Evolutionary conservation across 768 basidiomycete genomes (phyloP).

Genomic region (Austroboletus eburneus): DNA sequence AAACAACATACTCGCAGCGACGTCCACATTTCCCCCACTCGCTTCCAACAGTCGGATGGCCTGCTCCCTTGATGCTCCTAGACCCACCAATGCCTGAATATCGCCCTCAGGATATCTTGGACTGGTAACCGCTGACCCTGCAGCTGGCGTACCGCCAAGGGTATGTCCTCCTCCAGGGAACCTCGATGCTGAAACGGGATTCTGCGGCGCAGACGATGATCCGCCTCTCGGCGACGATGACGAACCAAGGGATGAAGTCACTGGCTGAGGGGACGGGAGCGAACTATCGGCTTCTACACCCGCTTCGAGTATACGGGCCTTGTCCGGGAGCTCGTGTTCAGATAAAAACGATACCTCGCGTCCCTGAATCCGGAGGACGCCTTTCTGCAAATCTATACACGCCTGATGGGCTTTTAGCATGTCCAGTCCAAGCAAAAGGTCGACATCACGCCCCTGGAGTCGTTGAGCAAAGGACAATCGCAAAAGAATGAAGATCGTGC

Average conservation of each 20-base stretch:
- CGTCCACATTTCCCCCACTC: slow-evolving; percentile 80
- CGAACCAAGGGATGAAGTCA: slow-evolving; percentile 17
- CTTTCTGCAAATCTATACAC: slow-evolving; percentile 88
- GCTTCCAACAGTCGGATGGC: slow-evolving; percentile 77
- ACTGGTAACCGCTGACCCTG: slow-evolving; percentile 37
- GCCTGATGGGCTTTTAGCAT: slow-evolving; percentile 99
- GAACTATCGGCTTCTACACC: slow-evolving; percentile 26
- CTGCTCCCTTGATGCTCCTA: slow-evolving; percentile 74
- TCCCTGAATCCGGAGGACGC: slow-evolving; percentile 87
- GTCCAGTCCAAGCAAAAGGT: slow-evolving; percentile 96
- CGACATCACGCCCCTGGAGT: slow-evolving; percentile 80
- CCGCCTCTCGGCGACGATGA: slow-evolving; percentile 7
- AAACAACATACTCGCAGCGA: slow-evolving; percentile 86
- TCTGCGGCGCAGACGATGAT: slow-evolving; percentile 14
- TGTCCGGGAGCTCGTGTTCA: slow-evolving; percentile 92
- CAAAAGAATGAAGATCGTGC: no score
- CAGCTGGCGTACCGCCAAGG: slow-evolving; percentile 44
- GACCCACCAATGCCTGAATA: slow-evolving; percentile 63
- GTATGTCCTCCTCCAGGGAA: slow-evolving; percentile 74
- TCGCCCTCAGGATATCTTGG: slow-evolving; percentile 54
- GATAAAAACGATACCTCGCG: slow-evolving; percentile 85
- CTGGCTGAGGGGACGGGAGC: slow-evolving; percentile 14
- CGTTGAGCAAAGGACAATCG: no score
- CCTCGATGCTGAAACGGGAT: slow-evolving; percentile 41
- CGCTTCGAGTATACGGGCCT: slow-evolving; percentile 49